A percentile compares a stretch with the other conserved stretches of the same genome.
phyloP scores from a whole-genome alignment of 2,329 filamentous ascomycete species.

The Cadophora luteo-olivacea region DNA sequence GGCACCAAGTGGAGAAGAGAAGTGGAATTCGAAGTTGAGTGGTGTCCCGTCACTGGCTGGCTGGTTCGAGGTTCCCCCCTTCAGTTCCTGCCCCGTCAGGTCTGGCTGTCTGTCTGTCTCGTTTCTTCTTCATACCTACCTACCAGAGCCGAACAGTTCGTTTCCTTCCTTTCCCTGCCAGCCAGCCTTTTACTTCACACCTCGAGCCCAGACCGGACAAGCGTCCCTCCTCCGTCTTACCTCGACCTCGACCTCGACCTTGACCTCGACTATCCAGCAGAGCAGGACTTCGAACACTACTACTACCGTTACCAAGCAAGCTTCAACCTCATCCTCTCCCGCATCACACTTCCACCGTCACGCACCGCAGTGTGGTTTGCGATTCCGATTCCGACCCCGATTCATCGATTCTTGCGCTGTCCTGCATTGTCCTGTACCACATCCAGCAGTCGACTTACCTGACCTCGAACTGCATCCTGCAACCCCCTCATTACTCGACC shows the following conservation, averaged over 20 bases:
- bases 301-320: background rate
- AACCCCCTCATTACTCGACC: slow-evolving; percentile 10
- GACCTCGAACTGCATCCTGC: slow-evolving; percentile 5
- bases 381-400: background rate
- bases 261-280: background rate
- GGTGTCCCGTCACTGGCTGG: too few species aligned
- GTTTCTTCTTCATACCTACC: background rate
- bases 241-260: background rate
- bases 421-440: slow-evolving; percentile 2
- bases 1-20: background rate
- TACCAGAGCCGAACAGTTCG: background rate
- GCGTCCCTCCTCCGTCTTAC: background rate
- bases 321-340: background rate
- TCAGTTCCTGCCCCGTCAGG: background rate
- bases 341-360: background rate
- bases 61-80: background rate
- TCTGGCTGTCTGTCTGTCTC: background rate
- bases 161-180: background rate
- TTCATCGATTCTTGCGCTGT: background rate
- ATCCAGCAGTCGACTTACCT: background rate
- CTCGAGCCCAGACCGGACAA: background rate
- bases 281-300: background rate
- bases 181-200: background rate
- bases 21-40: too few species aligned
- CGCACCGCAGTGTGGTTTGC: background rate